Evolutionary conservation across 2,329 filamentous ascomycete species (phyloP).

Genomic region (Myriosclerotinia curreyana): DNA sequence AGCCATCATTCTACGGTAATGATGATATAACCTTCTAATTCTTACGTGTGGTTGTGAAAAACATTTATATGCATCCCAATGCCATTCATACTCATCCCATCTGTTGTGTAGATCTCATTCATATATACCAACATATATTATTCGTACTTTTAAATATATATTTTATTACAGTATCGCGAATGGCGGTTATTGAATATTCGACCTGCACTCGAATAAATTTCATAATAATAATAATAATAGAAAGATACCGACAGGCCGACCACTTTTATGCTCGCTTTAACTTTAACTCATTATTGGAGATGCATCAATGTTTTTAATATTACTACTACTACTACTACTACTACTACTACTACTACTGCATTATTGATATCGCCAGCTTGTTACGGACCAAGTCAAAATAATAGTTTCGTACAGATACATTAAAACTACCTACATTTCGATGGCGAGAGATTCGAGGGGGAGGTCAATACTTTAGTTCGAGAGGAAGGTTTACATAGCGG

Average conservation of each 20-base stretch:
- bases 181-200: constrained; percentile 6
- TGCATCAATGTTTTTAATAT: constrained; percentile 20
- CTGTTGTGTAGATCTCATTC: constrained; percentile 7
- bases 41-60: too few species aligned
- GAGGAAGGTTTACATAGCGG: too few species aligned
- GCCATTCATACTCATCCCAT: not conserved
- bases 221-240: too few species aligned
- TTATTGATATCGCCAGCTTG: too few species aligned
- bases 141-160: not conserved
- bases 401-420: constrained; percentile 15
- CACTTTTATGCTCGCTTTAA: constrained; percentile 8
- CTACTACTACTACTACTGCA: too few species aligned
- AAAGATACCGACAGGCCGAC: constrained; percentile 1
- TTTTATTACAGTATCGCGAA: not conserved
- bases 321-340: too few species aligned
- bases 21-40: constrained; percentile 12
- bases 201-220: not conserved
- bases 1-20: not conserved
- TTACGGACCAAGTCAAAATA: constrained; percentile 12
- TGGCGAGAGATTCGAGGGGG: constrained; percentile 8
- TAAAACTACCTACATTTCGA: constrained; percentile 13
- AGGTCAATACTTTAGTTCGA: not conserved
- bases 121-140: not conserved
- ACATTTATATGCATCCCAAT: too few species aligned
- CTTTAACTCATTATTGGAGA: not conserved